Evolutionary conservation across 306 rosid genomes (phyloP).

Genomic region (Acacia acuminata): DNA sequence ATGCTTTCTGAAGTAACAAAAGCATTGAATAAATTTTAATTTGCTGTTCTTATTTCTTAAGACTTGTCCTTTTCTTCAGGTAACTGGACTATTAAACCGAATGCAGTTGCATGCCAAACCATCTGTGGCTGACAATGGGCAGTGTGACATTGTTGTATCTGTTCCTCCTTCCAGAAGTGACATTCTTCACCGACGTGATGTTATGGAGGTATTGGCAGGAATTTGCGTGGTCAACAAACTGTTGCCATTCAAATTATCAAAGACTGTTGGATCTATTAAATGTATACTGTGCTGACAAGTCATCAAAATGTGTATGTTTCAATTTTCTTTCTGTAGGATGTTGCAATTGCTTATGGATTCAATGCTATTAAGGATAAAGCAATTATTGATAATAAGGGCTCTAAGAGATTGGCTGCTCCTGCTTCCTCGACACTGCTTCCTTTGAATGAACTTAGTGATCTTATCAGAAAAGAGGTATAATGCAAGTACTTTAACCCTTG

Average conservation of each 20-base stretch:
- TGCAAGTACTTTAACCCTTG: background rate
- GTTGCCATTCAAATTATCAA: background rate
- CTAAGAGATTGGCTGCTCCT: constrained; percentile 67
- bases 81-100: constrained; percentile 66
- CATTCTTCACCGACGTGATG: constrained; percentile 91
- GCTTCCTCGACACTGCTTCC: constrained; percentile 66
- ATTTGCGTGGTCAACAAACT: constrained; percentile 6
- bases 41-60: constrained; percentile 13
- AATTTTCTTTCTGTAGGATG: constrained; percentile 59
- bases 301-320: background rate
- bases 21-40: constrained; percentile 7
- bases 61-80: constrained; percentile 47
- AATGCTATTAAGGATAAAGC: constrained; percentile 83
- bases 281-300: constrained; percentile 24
- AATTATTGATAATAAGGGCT: constrained; percentile 72
- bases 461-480: constrained; percentile 75
- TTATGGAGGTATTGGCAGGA: constrained; percentile 73
- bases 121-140: constrained; percentile 43
- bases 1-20: constrained; percentile 15
- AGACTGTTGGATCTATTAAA: constrained; percentile 10
- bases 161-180: constrained; percentile 97
- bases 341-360: constrained; percentile 91
- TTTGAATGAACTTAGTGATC: constrained; percentile 80
- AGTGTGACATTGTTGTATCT: constrained; percentile 48
- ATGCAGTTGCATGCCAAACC: constrained; percentile 76